Evolutionary conservation across 2,329 filamentous ascomycete genomes (phyloP).

Genomic region (Elsinoe perseae): DNA sequence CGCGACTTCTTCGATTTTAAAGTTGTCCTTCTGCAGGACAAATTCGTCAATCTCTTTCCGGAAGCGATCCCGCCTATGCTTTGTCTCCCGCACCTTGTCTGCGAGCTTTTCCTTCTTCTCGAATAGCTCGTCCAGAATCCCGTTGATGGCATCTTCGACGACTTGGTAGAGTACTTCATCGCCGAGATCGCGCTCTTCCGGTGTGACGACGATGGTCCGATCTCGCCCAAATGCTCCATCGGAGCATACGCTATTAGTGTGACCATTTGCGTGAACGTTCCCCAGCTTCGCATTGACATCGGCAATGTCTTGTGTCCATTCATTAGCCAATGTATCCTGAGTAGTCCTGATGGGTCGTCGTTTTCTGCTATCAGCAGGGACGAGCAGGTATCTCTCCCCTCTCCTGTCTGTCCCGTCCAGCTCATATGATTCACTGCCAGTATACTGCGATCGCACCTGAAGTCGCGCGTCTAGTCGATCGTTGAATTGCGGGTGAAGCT

Average conservation of each 20-base stretch:
- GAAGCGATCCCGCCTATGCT: conserved; percentile 51
- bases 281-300: neutral
- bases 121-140: conserved; percentile 82
- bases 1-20: neutral
- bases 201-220: conserved; percentile 32
- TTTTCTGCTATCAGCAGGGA: conserved; percentile 3
- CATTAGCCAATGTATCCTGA: neutral
- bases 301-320: conserved; percentile 9
- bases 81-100: conserved; percentile 57
- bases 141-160: conserved; percentile 87
- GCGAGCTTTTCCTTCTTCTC: conserved; percentile 70
- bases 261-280: neutral
- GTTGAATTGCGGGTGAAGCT: conserved; percentile 15
- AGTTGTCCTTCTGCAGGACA: conserved; percentile 21
- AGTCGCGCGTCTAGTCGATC: conserved; percentile 1
- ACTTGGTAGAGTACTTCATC: conserved; percentile 87
- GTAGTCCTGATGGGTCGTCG: neutral
- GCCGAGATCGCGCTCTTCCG: conserved; percentile 72
- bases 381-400: conserved; percentile 6
- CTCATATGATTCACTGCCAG: neutral
- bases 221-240: neutral
- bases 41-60: conserved; percentile 36
- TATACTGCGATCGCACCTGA: conserved; percentile 5
- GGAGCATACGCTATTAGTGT: neutral
- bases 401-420: neutral